Conservation (phyloP, 805 yeast species). For the Pichia cephalocereana region DNA sequence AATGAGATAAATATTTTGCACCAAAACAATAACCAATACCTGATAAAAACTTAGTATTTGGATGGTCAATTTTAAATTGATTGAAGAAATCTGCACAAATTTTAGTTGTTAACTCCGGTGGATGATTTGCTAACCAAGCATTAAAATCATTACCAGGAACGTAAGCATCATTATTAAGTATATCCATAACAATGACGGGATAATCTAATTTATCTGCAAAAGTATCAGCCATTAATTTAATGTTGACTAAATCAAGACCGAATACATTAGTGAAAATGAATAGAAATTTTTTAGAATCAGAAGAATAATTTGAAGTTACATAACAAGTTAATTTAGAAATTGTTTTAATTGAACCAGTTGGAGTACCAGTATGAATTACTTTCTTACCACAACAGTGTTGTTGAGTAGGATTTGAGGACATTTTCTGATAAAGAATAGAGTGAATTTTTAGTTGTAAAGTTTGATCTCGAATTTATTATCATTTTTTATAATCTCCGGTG, state of each 20-base stretch:
- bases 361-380: conserved; percentile 28
- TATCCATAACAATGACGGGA: conserved; percentile 69
- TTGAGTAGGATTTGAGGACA: conserved; percentile 13
- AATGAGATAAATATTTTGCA: conserved; percentile 57
- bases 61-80: conserved; percentile 32
- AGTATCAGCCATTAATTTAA: conserved; percentile 52
- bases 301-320: conserved; percentile 35
- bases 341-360: conserved; percentile 34
- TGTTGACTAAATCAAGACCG: conserved; percentile 54
- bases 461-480: too few species aligned
- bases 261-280: conserved; percentile 62
- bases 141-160: conserved; percentile 21
- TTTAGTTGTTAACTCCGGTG: conserved; percentile 36
- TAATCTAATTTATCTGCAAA: conserved; percentile 51
- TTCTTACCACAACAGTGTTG: conserved; percentile 8
- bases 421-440: background rate
- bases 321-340: conserved; percentile 39
- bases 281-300: conserved; percentile 34
- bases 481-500: too few species aligned
- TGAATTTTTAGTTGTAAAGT: too few species aligned
- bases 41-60: conserved; percentile 39
- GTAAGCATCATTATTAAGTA: conserved; percentile 47
- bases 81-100: conserved; percentile 40
- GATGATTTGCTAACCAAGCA: conserved; percentile 36
- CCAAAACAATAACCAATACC: conserved; percentile 82